These are phyloP conservation scores for Phytopythium chamaehyphon DNA, from an alignment of 352 stramenopile genomes.

Conservation along the genomic window DNA sequence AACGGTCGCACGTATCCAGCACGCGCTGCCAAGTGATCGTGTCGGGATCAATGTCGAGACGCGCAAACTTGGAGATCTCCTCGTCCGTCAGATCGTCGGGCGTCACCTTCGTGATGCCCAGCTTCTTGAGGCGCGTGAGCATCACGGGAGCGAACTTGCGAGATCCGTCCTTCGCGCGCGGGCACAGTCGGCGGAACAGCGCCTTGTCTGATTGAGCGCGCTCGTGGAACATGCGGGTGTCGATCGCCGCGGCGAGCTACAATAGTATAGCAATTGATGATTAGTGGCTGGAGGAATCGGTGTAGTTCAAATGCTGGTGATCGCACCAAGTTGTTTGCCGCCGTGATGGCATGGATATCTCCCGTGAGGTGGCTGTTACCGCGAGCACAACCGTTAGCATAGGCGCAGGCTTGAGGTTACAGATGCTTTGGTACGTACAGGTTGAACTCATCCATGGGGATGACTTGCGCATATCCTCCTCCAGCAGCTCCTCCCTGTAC, in stretches of 20 bases:
- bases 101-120: conserved; percentile 91
- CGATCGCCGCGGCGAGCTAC: conserved; percentile 94
- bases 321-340: conserved; percentile 94
- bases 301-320: background rate
- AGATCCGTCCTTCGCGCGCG: conserved; percentile 75
- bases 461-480: conserved; percentile 93
- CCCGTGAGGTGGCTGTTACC: conserved; percentile 91
- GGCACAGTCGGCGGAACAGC: conserved; percentile 83
- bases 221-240: conserved; percentile 99
- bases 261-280: background rate
- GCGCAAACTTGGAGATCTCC: conserved; percentile 90
- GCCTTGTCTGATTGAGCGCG: conserved; percentile 74
- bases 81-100: conserved; percentile 94
- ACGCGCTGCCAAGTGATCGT: conserved; percentile 95
- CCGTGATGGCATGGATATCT: conserved; percentile 98
- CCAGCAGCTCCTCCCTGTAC: conserved; percentile 55
- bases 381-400: conserved; percentile 27
- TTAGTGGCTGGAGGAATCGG: no score
- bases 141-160: conserved; percentile 90
- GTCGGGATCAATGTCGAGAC: conserved; percentile 94
- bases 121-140: conserved; percentile 91
- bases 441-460: conserved; percentile 98
- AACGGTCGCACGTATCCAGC: conserved; percentile 97
- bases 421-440: conserved; percentile 87
- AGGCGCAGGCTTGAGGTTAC: no score